A percentile compares a stretch with the other conserved stretches of the same genome.
These are phyloP conservation scores for Penicillium expansum DNA, from an alignment of 2,329 filamentous ascomycete species.

Conservation along the genomic window DNA sequence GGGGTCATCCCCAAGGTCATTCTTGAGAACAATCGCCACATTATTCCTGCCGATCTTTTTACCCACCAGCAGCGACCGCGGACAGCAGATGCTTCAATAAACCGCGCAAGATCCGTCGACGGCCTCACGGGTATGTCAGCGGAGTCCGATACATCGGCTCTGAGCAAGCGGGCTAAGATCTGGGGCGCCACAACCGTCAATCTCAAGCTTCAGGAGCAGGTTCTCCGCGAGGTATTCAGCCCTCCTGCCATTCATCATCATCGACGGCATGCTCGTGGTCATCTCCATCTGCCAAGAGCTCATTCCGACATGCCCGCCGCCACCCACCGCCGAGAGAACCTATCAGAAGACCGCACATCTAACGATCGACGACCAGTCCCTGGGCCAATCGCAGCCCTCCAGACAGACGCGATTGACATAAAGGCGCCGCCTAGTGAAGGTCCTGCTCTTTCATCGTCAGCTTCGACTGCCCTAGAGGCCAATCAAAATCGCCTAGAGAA, in stretches of 20 bases:
- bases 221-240: constrained; percentile 87
- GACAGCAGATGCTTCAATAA: constrained; percentile 32
- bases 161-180: constrained; percentile 52
- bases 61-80: constrained; percentile 54
- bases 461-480: constrained; percentile 39
- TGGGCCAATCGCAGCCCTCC: constrained; percentile 21
- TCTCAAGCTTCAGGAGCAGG: constrained; percentile 79
- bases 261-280: constrained; percentile 63
- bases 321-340: constrained; percentile 31
- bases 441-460: constrained; percentile 36
- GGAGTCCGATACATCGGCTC: constrained; percentile 26
- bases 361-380: constrained; percentile 22
- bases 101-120: constrained; percentile 21
- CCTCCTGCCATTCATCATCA: constrained; percentile 80
- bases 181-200: constrained; percentile 96
- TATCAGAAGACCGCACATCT: constrained; percentile 34
- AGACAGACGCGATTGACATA: constrained; percentile 31
- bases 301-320: constrained; percentile 29
- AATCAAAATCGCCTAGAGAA: constrained; percentile 35
- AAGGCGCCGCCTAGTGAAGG: constrained; percentile 25
- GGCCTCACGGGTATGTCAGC: constrained; percentile 19
- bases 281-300: constrained; percentile 60
- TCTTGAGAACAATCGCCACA: constrained; percentile 90
- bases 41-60: constrained; percentile 81
- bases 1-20: constrained; percentile 82